These are phyloP conservation scores for Trypanosoma melophagium DNA, from an alignment of 208 protist genomes.

Conservation along the genomic window DNA sequence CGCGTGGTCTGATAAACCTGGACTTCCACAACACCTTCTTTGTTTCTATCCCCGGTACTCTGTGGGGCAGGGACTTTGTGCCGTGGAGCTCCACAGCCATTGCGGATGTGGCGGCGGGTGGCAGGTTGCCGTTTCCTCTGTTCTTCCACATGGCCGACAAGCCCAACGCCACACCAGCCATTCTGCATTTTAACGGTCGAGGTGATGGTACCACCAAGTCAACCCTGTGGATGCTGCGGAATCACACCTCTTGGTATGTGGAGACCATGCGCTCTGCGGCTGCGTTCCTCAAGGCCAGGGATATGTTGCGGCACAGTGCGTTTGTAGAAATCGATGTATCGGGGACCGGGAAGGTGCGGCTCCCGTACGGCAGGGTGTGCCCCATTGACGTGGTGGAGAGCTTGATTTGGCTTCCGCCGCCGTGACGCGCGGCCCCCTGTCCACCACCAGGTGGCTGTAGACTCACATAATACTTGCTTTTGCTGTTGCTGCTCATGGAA, in stretches of 20 bases:
- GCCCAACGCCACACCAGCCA: not conserved
- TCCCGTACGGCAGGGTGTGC: too few species aligned
- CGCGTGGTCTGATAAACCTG: slow-evolving; percentile 9
- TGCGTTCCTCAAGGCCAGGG: not conserved
- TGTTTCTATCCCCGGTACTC: not conserved
- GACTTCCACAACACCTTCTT: slow-evolving; percentile 22
- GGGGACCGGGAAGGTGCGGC: too few species aligned
- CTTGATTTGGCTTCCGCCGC: too few species aligned
- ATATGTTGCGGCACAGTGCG: too few species aligned
- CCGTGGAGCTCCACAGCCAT: not conserved
- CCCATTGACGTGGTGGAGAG: too few species aligned
- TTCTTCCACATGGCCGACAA: not conserved
- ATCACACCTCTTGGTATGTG: slow-evolving; percentile 9
- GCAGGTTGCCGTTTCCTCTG: not conserved
- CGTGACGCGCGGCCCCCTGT: too few species aligned
- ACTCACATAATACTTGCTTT: too few species aligned
- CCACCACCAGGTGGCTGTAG: too few species aligned
- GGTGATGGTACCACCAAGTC: not conserved
- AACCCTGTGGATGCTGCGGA: not conserved
- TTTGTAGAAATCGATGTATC: too few species aligned
- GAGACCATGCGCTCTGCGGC: slow-evolving; percentile 1
- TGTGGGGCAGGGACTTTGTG: not conserved
- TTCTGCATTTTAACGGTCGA: slow-evolving; percentile 8
- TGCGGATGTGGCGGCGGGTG: not conserved
- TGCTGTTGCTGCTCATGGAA: too few species aligned